Evolutionary conservation across 169 alveolate species (phyloP), one percentile per base, ranked within the genome.

Genomic region (Perkinsus marinus): DNA sequence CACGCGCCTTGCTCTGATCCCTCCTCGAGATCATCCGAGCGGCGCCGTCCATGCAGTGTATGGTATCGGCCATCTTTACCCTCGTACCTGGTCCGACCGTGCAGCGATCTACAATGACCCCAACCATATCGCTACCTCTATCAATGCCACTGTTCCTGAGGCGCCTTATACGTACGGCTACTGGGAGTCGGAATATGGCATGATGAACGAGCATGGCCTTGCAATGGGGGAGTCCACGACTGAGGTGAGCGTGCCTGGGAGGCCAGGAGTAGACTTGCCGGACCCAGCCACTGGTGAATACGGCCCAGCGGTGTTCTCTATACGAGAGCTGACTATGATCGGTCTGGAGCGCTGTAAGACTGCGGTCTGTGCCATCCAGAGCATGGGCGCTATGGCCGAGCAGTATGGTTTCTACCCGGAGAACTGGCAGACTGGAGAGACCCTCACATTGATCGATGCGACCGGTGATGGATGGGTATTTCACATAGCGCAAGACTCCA

Each of bases 221-320:
- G 39, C 91, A 26, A 89, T 89, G 91, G 91, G 91, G 37, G 91
- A 89, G 91, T 37, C 47, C 19, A 89, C 91, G 26, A 43, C 68
- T 9, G 68, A 43, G 68, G 68, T 43, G 26, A 43, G 68, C 68
- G 39, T 89, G 91, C 91, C 26, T 41, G 41, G 91, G 37, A 19
- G 5, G 34, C 47, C 34, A 30, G 34, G 39, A 30, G 91, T 10
- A 37, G n/a, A 89, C 34, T 41, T 89, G 10, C 39, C 22, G 91
- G 43, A 43, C 17, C 68, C 68, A 9, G 68, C 17, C 68, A 43
- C 26, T 43, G 68, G 68, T 17, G 68, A 43, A 17, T 17, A 10
- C 68, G 68, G 68, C 17, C 68, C 9, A 43, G 68, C 68, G 68
- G 68, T 43, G 68, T 43, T 43, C 17, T 43, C 68, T 43, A 43